Evolutionary conservation across 2,329 filamentous ascomycete genomes (phyloP).

Genomic region (Hypoxylon sp.): DNA sequence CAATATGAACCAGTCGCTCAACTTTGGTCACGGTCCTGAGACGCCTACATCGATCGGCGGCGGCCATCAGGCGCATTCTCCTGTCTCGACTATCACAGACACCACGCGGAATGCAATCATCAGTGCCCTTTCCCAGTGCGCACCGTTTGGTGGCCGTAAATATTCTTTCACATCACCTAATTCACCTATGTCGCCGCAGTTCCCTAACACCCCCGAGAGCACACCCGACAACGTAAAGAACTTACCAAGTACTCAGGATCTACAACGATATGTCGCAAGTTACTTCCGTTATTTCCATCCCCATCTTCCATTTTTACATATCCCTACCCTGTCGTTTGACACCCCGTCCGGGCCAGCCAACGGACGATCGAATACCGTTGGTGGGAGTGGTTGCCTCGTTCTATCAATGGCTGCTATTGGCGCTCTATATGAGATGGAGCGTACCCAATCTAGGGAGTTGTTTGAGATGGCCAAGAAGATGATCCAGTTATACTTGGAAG

Average conservation of each 20-base stretch:
- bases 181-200: slow-evolving; percentile 69
- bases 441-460: slow-evolving; percentile 82
- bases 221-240: slow-evolving; percentile 66
- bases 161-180: slow-evolving; percentile 72
- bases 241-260: slow-evolving; percentile 85
- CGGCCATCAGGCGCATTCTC: slow-evolving; percentile 71
- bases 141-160: slow-evolving; percentile 72
- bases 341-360: slow-evolving; percentile 77
- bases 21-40: slow-evolving; percentile 76
- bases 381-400: slow-evolving; percentile 88
- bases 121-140: slow-evolving; percentile 71
- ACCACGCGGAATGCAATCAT: slow-evolving; percentile 74
- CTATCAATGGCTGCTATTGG: slow-evolving; percentile 86
- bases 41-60: slow-evolving; percentile 80
- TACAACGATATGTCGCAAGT: slow-evolving; percentile 90
- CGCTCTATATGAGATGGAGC: slow-evolving; percentile 86
- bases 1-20: slow-evolving; percentile 76
- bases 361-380: slow-evolving; percentile 72
- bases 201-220: slow-evolving; percentile 65
- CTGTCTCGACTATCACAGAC: slow-evolving; percentile 76
- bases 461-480: slow-evolving; percentile 96
- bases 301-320: slow-evolving; percentile 93
- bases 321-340: slow-evolving; percentile 92
- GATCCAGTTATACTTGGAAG: slow-evolving; percentile 93
- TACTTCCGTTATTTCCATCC: slow-evolving; percentile 96